Conservation (phyloP, 176 grass and related monocot genomes). For the Juncus effusus region DNA sequence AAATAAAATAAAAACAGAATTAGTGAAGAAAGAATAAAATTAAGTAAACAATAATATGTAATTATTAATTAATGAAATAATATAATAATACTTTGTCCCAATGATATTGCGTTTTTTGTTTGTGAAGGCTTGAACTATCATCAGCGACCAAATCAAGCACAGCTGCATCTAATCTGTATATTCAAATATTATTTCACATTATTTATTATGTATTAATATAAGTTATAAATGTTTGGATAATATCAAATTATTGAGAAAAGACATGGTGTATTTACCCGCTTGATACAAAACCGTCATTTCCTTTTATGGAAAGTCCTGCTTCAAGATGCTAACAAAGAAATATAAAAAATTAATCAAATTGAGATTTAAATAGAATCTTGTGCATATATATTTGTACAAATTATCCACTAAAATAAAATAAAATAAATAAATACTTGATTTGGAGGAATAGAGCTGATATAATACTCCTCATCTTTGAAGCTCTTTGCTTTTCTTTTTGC, state of each 20-base stretch:
- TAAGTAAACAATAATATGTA: conserved; percentile 5
- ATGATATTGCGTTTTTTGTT: conserved; percentile 87
- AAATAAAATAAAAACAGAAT: conserved; percentile 15
- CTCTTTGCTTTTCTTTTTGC: conserved; percentile 62
- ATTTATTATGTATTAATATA: too few relatives aligned
- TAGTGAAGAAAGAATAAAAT: conserved; percentile 26
- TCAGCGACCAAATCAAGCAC: conserved; percentile 95
- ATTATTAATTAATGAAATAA: too few relatives aligned
- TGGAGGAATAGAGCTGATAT: conserved; percentile 88
- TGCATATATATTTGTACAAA: too few relatives aligned
- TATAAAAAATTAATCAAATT: conserved; percentile 8
- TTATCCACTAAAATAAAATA: neutral
- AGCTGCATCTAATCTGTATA: conserved; percentile 79
- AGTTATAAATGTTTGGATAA: neutral
- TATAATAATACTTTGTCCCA: conserved; percentile 78
- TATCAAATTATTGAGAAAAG: conserved; percentile 6
- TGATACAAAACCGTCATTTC: conserved; percentile 69
- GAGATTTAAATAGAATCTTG: neutral
- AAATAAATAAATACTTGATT: conserved; percentile 54
- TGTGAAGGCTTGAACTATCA: conserved; percentile 75
- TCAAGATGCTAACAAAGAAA: conserved; percentile 68
- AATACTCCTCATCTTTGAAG: conserved; percentile 91
- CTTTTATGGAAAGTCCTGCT: conserved; percentile 67
- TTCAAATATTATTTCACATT: too few relatives aligned
- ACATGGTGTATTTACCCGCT: conserved; percentile 39